Evolutionary conservation across 2,329 filamentous ascomycete genomes (phyloP), one percentile per base, ranked within the genome.

Genomic region (Fusarium sterilihyphosum): DNA sequence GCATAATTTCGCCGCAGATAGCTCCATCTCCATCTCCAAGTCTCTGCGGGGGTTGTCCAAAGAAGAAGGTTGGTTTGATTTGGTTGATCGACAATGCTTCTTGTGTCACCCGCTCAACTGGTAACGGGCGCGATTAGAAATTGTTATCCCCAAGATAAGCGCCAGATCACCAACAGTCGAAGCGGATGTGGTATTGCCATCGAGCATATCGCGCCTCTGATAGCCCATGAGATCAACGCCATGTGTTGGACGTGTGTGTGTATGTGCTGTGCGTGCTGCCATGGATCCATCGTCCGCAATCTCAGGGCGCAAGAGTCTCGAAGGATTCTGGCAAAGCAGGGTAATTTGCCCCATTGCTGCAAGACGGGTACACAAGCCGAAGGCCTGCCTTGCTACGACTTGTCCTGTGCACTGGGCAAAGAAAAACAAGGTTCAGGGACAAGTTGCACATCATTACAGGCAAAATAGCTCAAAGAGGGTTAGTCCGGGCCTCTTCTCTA

Each of bases 281-380:
- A 50, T n/a, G 31, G 29, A 20, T 50, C 20, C 22, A 26, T 50
- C 47, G 20, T 41, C 47, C 37, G 24, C 35, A 65, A 66, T 54
- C 54, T 71, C 70, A 72, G 65, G 58, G 50, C 70, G 58, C 49
- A 70, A 49, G 13, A 49, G n/a, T 46, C 20, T 38, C n/a, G 58
- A 71, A 73, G 61, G 66, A 73, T 60, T 71, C 52, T 53, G 53
- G 57, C 61, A 70, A 49, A 70, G 60, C 66, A 71, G 65, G 71
- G 44, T 73, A 73, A 73, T 73, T 73, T 73, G 66, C 57, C 67
- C 70, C 61, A 46, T 53, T 29, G 40, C 35, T 61, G 35, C 43
- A 41, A 18, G 35, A 33, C 70, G 71, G 71, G 70, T 73, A 73
- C 71, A 37, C 43, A 62, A 56, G 31, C 71, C 71, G 70, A 59